A percentile compares a stretch with the other conserved stretches of the same genome.
Conservation (phyloP, 306 rosid genomes). For the Casuarina cunninghamiana region DNA sequence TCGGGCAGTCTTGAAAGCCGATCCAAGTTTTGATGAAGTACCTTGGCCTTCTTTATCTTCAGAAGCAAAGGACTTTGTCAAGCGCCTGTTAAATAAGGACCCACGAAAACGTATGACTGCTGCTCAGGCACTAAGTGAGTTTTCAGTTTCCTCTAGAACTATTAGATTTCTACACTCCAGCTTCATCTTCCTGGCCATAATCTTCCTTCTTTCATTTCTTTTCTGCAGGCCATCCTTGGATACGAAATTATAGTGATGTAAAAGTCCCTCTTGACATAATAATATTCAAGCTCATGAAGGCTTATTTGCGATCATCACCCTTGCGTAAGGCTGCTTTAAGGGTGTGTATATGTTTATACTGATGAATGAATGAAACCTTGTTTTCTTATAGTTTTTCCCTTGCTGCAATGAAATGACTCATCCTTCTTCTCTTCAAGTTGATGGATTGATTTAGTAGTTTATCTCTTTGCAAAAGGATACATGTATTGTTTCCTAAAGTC, state of each 20-base stretch:
- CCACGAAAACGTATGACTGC: constrained; percentile 96
- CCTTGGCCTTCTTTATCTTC: constrained; percentile 91
- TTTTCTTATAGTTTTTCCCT: constrained; percentile 13
- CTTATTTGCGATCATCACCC: constrained; percentile 84
- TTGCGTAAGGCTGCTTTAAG: constrained; percentile 97
- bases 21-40: constrained; percentile 88
- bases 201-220: constrained; percentile 17
- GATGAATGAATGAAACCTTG: constrained; percentile 12
- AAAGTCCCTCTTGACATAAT: constrained; percentile 85
- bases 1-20: constrained; percentile 92
- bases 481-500: not conserved
- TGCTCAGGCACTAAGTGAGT: constrained; percentile 93
- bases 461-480: not conserved
- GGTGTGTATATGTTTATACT: constrained; percentile 53
- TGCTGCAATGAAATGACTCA: constrained; percentile 21
- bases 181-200: constrained; percentile 22
- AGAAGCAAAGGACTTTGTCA: constrained; percentile 95
- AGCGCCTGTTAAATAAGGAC: constrained; percentile 84
- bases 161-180: constrained; percentile 12
- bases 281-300: constrained; percentile 82
- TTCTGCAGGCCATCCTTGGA: constrained; percentile 95
- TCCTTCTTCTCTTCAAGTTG: not conserved
- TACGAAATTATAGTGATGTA: constrained; percentile 60
- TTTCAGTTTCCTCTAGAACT: constrained; percentile 19
- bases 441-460: not conserved